Evolutionary conservation across 805 yeast genomes (phyloP), one percentile per base, ranked within the genome.

Genomic region (Yarrowia osloensis): DNA sequence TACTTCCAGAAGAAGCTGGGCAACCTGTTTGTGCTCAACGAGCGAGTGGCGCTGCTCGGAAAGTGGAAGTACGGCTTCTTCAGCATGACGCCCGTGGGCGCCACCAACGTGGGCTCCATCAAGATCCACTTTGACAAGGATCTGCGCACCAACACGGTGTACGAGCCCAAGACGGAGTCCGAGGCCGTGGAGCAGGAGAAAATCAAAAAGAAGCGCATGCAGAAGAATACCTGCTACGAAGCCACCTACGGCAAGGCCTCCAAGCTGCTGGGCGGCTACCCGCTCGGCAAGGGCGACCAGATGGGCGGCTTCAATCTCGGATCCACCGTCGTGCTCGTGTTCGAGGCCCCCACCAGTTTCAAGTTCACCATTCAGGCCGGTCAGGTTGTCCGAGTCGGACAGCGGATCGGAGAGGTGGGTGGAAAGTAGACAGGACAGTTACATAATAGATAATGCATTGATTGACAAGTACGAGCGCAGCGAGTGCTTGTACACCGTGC

Each of bases 1-100:
- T 94, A 89, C 76, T 93, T 95, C 81, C 99, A 95, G 78, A 85
- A 85, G 70, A 87, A 96, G 26, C 84, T 95, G 68, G 88, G 88
- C 66, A 94, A 95, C 44, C 83, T 95, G 70, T 95, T 95, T 76
- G 90, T 94, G 4, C 80, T 95, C 71, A 95, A 95, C 76, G 99
- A 95, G 78, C 84, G 99, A 72, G 99, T 95, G 3, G 96, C 99
- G 0, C 79, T 95, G 61, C 82, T 95, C 67, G 99, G 99, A 1
- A 87, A 91, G 73, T 95, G 99, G 99, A 90, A 89, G 75, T 84
- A 95, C 76, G 99, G 99, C 0, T 95, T 95, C 73, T 95, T 95
- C 80, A 88, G 96, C 70, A 95, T 95, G 99, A 94, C 97, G 0
- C 98, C 99, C 0, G 99, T 95, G 13, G 99, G 99, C 15, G 99